phyloP scores from a whole-genome alignment of 1,284 basidiomycete genomes.

The Pisolithus thermaeus region DNA sequence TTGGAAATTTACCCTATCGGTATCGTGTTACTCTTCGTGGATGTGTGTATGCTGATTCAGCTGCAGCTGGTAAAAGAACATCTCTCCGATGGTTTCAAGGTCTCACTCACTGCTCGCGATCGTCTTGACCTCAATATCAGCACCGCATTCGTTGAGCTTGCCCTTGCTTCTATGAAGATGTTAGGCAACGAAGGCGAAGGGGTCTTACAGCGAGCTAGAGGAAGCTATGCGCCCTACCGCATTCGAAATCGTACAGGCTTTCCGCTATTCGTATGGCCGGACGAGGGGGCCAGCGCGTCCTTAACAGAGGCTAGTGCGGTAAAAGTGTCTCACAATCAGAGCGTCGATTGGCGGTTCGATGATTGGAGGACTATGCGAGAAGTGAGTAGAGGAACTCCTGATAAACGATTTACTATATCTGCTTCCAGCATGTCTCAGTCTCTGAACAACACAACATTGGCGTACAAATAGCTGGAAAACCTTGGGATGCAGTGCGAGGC shows the following conservation, averaged over 20 bases:
- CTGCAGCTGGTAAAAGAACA: slow-evolving; percentile 50
- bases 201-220: slow-evolving; percentile 69
- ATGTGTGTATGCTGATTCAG: slow-evolving; percentile 9
- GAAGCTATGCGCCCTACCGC: slow-evolving; percentile 89
- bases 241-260: slow-evolving; percentile 91
- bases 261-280: slow-evolving; percentile 77
- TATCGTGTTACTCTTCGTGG: slow-evolving; percentile 25
- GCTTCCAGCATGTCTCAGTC: slow-evolving; percentile 68
- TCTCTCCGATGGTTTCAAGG: slow-evolving; percentile 48
- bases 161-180: slow-evolving; percentile 68
- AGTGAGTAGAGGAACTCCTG: slow-evolving; percentile 37
- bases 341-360: slow-evolving; percentile 94
- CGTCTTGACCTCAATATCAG: slow-evolving; percentile 91
- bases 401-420: slow-evolving; percentile 1
- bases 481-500: slow-evolving; percentile 88
- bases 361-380: slow-evolving; percentile 95
- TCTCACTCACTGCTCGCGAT: slow-evolving; percentile 73
- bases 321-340: slow-evolving; percentile 68
- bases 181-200: slow-evolving; percentile 72
- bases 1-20: slow-evolving; percentile 83
- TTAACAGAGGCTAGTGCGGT: slow-evolving; percentile 43
- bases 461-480: slow-evolving; percentile 78
- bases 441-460: slow-evolving; percentile 81
- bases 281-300: slow-evolving; percentile 50
- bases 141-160: slow-evolving; percentile 87